phyloP scores from a whole-genome alignment of 1,139 yeast genomes.

The Hemisphaericaspora xylofermentans region DNA sequence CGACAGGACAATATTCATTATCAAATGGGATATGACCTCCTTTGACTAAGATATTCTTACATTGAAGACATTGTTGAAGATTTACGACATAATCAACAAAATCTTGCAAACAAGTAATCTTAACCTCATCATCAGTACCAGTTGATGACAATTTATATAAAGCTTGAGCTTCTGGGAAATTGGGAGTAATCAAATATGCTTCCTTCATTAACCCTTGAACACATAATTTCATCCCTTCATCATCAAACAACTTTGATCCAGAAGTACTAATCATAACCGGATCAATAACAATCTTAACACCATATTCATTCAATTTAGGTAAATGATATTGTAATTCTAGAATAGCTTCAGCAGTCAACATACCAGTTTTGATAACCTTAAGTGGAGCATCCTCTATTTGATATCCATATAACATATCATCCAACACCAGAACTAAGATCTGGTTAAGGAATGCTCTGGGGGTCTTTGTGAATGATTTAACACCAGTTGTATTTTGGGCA shows the following conservation, averaged over 20 bases:
- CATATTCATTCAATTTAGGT: constrained; percentile 23
- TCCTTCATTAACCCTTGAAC: constrained; percentile 48
- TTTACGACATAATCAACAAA: constrained; percentile 35
- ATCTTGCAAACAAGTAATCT: constrained; percentile 14
- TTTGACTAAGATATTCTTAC: constrained; percentile 63
- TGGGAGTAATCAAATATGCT: constrained; percentile 76
- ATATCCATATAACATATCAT: constrained; percentile 53
- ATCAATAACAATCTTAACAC: constrained; percentile 58
- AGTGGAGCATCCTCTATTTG: constrained; percentile 27
- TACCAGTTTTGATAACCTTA: constrained; percentile 78
- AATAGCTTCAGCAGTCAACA: constrained; percentile 65
- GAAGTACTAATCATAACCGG: constrained; percentile 85
- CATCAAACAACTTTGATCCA: constrained; percentile 58
- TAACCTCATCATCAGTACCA: constrained; percentile 19
- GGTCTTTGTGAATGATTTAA: constrained; percentile 48
- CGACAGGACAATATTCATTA: constrained; percentile 16
- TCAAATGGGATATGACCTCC: constrained; percentile 78
- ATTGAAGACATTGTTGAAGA: constrained; percentile 42
- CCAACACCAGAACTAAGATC: constrained; percentile 55
- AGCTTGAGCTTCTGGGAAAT: constrained; percentile 60
- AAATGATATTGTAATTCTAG: constrained; percentile 42
- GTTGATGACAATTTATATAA: constrained; percentile 25
- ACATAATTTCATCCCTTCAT: constrained; percentile 44
- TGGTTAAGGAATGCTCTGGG: constrained; percentile 42
- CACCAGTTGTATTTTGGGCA: constrained; percentile 76